Conservation (phyloP, 495 filamentous ascomycete genomes). For the Aspergillus affinis region DNA sequence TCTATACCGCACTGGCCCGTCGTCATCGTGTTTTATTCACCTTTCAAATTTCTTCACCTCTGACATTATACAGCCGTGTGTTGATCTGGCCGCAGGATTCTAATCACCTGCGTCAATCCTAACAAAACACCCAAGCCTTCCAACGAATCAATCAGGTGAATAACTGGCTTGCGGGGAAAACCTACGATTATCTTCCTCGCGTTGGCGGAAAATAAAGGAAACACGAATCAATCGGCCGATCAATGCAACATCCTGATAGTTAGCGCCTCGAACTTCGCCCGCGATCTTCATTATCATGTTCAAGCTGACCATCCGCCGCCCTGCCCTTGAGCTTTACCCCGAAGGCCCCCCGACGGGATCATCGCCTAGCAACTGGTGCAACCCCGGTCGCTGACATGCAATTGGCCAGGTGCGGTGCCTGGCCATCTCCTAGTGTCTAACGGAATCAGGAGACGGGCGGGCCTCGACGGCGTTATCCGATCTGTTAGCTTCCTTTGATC, state of each 20-base stretch:
- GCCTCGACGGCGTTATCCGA: constrained; percentile 13
- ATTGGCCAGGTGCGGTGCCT: constrained; percentile 17
- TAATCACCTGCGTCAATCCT: too few species aligned
- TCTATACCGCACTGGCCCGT: too few species aligned
- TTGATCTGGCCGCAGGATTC: too few species aligned
- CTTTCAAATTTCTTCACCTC: too few species aligned
- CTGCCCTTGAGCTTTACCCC: constrained; percentile 10
- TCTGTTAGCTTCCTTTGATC: constrained; percentile 7
- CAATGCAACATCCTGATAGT: constrained; percentile 22
- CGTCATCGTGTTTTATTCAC: too few species aligned
- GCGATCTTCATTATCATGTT: constrained; percentile 11
- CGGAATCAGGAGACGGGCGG: constrained; percentile 11
- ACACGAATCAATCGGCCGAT: not conserved
- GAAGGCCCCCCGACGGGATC: constrained; percentile 17
- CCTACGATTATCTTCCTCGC: not conserved
- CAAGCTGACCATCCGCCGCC: constrained; percentile 5
- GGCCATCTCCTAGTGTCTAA: constrained; percentile 9
- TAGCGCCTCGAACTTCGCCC: not conserved
- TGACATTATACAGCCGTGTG: too few species aligned
- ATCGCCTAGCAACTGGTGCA: constrained; percentile 9
- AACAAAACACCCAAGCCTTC: not conserved
- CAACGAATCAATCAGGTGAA: not conserved
- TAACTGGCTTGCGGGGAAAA: too few species aligned
- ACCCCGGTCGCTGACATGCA: constrained; percentile 1
- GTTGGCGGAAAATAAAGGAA: not conserved